Conservation (phyloP, 495 filamentous ascomycete genomes). For the Saxophila tyrrhenica region DNA sequence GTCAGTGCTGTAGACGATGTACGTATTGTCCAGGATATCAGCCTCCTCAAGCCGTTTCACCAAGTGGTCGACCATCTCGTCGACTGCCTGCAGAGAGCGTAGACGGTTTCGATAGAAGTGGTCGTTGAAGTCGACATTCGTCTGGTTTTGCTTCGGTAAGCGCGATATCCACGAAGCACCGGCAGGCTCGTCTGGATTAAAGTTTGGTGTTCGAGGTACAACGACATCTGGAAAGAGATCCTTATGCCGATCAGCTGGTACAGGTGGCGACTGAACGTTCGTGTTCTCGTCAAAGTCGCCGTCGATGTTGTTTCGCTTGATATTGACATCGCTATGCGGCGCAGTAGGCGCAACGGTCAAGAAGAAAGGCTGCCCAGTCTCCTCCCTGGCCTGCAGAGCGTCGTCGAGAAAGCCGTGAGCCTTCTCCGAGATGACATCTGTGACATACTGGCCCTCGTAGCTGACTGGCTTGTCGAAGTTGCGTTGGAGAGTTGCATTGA, state of each 20-base stretch:
- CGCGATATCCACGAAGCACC: constrained; percentile 52
- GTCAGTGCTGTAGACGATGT: constrained; percentile 60
- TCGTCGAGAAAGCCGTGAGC: constrained; percentile 54
- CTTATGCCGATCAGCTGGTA: constrained; percentile 29
- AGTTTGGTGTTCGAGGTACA: constrained; percentile 43
- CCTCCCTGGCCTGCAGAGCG: constrained; percentile 34
- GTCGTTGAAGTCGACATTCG: constrained; percentile 53
- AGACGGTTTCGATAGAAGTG: constrained; percentile 55
- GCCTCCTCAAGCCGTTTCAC: constrained; percentile 40
- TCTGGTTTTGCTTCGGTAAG: constrained; percentile 41
- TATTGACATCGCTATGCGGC: constrained; percentile 49
- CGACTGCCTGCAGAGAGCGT: constrained; percentile 53
- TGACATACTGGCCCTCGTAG: constrained; percentile 37
- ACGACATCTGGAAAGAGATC: constrained; percentile 38
- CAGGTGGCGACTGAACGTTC: constrained; percentile 14
- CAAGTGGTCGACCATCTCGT: constrained; percentile 54
- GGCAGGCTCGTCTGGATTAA: constrained; percentile 32
- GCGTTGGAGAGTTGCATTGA: constrained; percentile 54
- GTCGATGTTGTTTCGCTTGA: constrained; percentile 23
- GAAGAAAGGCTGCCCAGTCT: constrained; percentile 48
- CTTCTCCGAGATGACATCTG: constrained; percentile 53
- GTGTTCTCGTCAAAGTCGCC: constrained; percentile 16
- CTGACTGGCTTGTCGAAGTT: constrained; percentile 39
- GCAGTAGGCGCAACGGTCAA: constrained; percentile 54
- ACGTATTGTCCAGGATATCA: constrained; percentile 53